A percentile compares a stretch with the other conserved stretches of the same genome.
These are phyloP conservation scores for Dothideomycetes sp. DNA, from an alignment of 2,329 filamentous ascomycete genomes.

Conservation along the genomic window DNA sequence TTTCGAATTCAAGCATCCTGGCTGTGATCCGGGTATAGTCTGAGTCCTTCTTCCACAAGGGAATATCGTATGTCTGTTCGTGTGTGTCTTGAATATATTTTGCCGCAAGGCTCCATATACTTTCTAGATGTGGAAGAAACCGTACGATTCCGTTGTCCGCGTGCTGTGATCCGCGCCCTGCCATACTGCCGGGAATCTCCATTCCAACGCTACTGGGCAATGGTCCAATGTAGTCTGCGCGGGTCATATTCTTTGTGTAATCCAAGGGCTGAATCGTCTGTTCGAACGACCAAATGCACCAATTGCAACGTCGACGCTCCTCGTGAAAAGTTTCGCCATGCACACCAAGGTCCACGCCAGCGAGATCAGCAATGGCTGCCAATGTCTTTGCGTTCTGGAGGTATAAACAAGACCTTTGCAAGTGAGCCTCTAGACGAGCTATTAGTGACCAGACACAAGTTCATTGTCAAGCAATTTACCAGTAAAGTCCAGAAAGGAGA, in stretches of 20 bases:
- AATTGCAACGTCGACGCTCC: conserved; percentile 5
- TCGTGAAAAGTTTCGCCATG: conserved; percentile 1
- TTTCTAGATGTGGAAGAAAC: conserved; percentile 3
- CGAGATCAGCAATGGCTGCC: conserved; percentile 1
- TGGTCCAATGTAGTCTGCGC: conserved; percentile 3
- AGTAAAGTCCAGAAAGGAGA: conserved; percentile 6
- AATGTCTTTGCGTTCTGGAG: conserved; percentile 5
- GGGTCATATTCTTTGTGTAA: conserved; percentile 2
- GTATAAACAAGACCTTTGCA: conserved; percentile 2
- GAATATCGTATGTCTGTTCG: not conserved
- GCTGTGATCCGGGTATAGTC: conserved; percentile 3
- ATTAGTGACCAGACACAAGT: not conserved
- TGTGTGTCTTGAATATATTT: conserved; percentile 6
- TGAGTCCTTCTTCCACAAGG: conserved; percentile 5
- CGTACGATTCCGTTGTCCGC: conserved; percentile 1
- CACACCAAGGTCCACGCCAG: conserved; percentile 2
- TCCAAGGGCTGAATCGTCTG: conserved; percentile 4
- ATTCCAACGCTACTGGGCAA: no score
- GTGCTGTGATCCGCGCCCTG: no score
- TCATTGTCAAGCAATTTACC: not conserved
- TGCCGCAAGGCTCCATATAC: no score
- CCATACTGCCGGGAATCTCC: no score
- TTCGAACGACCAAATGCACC: conserved; percentile 5
- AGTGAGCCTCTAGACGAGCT: conserved; percentile 5
- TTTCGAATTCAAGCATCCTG: conserved; percentile 4